Evolutionary conservation across 1,284 basidiomycete genomes (phyloP).

Genomic region (Irpex sp.): DNA sequence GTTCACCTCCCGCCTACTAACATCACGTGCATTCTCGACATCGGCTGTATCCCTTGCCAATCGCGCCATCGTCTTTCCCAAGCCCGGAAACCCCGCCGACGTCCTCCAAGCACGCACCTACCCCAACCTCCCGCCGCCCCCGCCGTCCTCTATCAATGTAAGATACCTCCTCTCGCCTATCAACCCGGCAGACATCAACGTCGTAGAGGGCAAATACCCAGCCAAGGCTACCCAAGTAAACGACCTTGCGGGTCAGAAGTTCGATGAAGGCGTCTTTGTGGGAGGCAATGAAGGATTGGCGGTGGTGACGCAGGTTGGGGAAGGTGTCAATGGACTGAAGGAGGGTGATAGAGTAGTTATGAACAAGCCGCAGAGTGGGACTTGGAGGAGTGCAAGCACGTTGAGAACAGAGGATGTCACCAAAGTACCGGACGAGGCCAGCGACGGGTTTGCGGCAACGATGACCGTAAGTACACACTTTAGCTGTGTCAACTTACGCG

Average conservation of each 20-base stretch:
- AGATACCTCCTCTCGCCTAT: constrained; percentile 72
- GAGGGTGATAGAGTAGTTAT: constrained; percentile 74
- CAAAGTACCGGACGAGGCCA: constrained; percentile 50
- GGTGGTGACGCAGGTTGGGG: constrained; percentile 55
- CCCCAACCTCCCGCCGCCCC: constrained; percentile 46
- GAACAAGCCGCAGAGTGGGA: constrained; percentile 63
- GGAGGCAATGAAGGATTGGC: constrained; percentile 81
- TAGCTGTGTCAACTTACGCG: no score
- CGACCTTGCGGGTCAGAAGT: constrained; percentile 24
- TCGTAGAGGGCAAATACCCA: constrained; percentile 80
- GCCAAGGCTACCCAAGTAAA: constrained; percentile 46
- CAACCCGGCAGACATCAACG: constrained; percentile 79
- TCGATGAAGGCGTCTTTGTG: constrained; percentile 43
- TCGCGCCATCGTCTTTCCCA: constrained; percentile 61
- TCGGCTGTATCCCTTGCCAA: constrained; percentile 23
- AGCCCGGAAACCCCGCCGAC: constrained; percentile 52
- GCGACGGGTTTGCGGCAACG: constrained; percentile 65
- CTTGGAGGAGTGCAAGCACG: constrained; percentile 67
- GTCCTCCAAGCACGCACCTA: constrained; percentile 53
- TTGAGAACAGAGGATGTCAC: constrained; percentile 52
- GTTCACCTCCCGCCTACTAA: neutral
- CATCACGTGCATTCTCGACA: constrained; percentile 10
- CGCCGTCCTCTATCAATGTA: constrained; percentile 54
- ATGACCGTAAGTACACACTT: no score
- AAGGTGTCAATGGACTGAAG: constrained; percentile 42